Percentiles rank a stretch among this genome's conserved stretches.
Conservation (phyloP, 495 filamentous ascomycete species). For the Pyrenopolyporus hunteri region DNA sequence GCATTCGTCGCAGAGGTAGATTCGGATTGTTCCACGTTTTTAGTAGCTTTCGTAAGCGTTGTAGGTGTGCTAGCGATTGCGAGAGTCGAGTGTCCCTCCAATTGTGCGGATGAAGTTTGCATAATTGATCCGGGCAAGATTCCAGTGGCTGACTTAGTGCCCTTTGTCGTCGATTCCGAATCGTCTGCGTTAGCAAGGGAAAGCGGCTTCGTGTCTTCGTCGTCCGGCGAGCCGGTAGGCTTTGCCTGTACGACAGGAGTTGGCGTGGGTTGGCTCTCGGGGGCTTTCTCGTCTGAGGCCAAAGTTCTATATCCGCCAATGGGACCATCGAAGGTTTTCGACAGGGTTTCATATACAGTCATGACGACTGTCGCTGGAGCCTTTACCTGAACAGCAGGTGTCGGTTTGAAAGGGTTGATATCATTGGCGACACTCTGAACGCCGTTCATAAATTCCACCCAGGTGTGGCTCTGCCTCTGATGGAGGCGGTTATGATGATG, state of each 20-base stretch:
- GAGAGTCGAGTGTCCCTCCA: conserved; percentile 12
- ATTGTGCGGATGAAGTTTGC: conserved; percentile 10
- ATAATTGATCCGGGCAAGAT: conserved; percentile 18
- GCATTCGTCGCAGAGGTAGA: conserved; percentile 26
- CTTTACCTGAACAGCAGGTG: conserved; percentile 32
- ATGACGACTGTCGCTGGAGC: conserved; percentile 49
- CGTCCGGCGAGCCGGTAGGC: conserved; percentile 28
- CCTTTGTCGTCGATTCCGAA: neutral
- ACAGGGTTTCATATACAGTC: conserved; percentile 62
- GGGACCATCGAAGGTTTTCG: conserved; percentile 61
- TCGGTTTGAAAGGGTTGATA: conserved; percentile 34
- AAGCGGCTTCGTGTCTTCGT: conserved; percentile 3
- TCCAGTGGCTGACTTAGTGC: neutral
- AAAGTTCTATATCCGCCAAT: conserved; percentile 62
- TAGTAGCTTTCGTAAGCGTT: conserved; percentile 35
- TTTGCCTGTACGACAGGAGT: conserved; percentile 14
- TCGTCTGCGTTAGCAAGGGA: conserved; percentile 20
- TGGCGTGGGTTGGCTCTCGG: conserved; percentile 24
- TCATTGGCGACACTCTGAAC: conserved; percentile 34
- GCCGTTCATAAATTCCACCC: conserved; percentile 33
- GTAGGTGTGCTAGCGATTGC: conserved; percentile 28
- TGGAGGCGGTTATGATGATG: conserved; percentile 39
- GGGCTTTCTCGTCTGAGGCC: conserved; percentile 29
- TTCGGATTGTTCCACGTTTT: conserved; percentile 32
- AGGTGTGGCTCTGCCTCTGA: conserved; percentile 27